Conservation (phyloP, 2,329 filamentous ascomycete species). For the Talaromyces amestolkiae region DNA sequence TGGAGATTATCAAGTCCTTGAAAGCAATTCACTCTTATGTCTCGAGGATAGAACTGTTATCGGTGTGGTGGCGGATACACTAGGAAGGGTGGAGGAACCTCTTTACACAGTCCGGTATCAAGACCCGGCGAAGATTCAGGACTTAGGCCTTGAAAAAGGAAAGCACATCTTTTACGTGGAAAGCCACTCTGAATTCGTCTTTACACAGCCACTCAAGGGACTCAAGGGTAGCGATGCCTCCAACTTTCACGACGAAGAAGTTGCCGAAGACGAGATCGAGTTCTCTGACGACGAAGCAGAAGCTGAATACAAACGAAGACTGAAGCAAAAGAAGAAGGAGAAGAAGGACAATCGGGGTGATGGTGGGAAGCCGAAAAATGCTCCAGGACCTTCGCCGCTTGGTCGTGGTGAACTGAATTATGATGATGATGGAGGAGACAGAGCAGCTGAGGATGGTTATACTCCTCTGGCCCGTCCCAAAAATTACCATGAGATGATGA, state of each 20-base stretch:
- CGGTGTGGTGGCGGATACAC: constrained; percentile 77
- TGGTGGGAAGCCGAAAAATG: constrained; percentile 36
- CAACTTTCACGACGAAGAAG: constrained; percentile 91
- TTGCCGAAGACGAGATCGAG: constrained; percentile 79
- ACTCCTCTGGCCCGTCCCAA: constrained; percentile 67
- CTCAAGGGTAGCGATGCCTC: constrained; percentile 90
- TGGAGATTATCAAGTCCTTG: constrained; percentile 80
- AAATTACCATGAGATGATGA: constrained; percentile 57
- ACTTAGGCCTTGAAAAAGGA: constrained; percentile 65
- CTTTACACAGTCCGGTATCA: constrained; percentile 79
- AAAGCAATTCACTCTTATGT: constrained; percentile 80
- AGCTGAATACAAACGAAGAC: constrained; percentile 69
- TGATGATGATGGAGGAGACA: constrained; percentile 64
- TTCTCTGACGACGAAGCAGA: constrained; percentile 98
- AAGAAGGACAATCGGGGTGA: constrained; percentile 49
- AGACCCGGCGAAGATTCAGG: constrained; percentile 64
- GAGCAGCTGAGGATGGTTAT: constrained; percentile 52
- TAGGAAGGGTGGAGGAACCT: constrained; percentile 82
- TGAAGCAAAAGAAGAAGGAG: constrained; percentile 64
- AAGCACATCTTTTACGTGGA: constrained; percentile 76
- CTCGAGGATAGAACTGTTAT: constrained; percentile 71
- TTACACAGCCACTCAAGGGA: constrained; percentile 75
- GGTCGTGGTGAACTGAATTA: constrained; percentile 57
- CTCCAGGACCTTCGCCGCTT: constrained; percentile 40
- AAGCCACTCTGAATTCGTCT: constrained; percentile 75